A percentile compares a stretch with the other conserved stretches of the same genome.
phyloP scores from a whole-genome alignment of 192 early-diverging fungal species.

The Backusella tuberculispora region DNA sequence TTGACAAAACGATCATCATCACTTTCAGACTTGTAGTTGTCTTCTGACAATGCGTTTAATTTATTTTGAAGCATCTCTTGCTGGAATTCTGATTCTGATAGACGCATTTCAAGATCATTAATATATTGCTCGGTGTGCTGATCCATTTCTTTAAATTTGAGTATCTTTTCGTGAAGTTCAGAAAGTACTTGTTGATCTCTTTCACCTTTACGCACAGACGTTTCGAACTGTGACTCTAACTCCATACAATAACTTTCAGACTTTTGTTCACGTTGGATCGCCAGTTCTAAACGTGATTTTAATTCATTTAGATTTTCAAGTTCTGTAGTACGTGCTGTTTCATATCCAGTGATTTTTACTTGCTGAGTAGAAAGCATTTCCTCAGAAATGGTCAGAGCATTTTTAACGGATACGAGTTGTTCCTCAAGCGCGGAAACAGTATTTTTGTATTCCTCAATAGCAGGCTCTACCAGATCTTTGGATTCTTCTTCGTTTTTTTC shows the following conservation, averaged over 20 bases:
- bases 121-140: slow-evolving; percentile 45
- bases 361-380: slow-evolving; percentile 60
- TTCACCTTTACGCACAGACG: slow-evolving; percentile 31
- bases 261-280: slow-evolving; percentile 47
- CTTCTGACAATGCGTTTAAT: background rate
- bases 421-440: slow-evolving; percentile 62
- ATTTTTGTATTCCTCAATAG: slow-evolving; percentile 72
- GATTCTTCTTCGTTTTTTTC: background rate
- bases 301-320: slow-evolving; percentile 45
- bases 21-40: background rate
- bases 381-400: slow-evolving; percentile 56
- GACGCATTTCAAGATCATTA: slow-evolving; percentile 36
- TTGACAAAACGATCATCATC: background rate
- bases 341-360: slow-evolving; percentile 48
- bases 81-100: slow-evolving; percentile 19
- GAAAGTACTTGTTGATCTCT: slow-evolving; percentile 40
- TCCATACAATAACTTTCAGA: slow-evolving; percentile 49
- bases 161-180: slow-evolving; percentile 42
- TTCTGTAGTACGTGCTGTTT: slow-evolving; percentile 45
- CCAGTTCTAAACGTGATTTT: slow-evolving; percentile 43
- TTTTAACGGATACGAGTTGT: slow-evolving; percentile 57
- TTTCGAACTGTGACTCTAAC: slow-evolving; percentile 36
- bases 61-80: background rate
- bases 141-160: slow-evolving; percentile 56
- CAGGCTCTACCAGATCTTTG: slow-evolving; percentile 62